Evolutionary conservation across 1,284 basidiomycete genomes (phyloP).

Genomic region (Rhodotorula mucilaginosa): DNA sequence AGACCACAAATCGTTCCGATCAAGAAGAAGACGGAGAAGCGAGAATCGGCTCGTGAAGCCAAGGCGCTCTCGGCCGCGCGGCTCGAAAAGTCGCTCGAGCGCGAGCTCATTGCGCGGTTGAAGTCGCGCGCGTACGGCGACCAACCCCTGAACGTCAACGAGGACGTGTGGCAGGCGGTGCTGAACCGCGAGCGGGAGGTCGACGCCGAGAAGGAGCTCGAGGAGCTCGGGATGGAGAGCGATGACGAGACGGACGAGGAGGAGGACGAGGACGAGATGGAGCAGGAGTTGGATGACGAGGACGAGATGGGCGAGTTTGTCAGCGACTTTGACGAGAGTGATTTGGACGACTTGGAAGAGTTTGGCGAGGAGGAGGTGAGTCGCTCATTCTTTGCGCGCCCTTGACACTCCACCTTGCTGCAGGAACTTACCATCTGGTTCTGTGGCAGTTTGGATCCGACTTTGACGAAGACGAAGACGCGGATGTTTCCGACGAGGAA

Average conservation of each 20-base stretch:
- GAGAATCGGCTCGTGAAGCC: slow-evolving; percentile 86
- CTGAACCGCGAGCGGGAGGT: slow-evolving; percentile 66
- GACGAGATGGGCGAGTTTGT: slow-evolving; percentile 72
- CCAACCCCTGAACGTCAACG: slow-evolving; percentile 96
- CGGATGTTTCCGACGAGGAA: slow-evolving; percentile 47
- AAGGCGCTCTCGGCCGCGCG: slow-evolving; percentile 93
- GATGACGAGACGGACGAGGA: slow-evolving; percentile 56
- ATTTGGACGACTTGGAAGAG: slow-evolving; percentile 61
- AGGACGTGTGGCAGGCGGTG: slow-evolving; percentile 89
- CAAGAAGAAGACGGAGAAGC: slow-evolving; percentile 96
- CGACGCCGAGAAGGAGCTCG: slow-evolving; percentile 54
- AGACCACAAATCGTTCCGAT: slow-evolving; percentile 91
- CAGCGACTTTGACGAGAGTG: slow-evolving; percentile 64
- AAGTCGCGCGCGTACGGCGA: slow-evolving; percentile 98
- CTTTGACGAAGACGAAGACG: slow-evolving; percentile 27
- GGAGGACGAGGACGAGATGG: slow-evolving; percentile 56
- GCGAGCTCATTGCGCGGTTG: slow-evolving; percentile 89
- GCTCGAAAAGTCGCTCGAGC: slow-evolving; percentile 92
- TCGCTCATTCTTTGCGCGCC: slow-evolving; percentile 37
- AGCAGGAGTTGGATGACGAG: slow-evolving; percentile 55
- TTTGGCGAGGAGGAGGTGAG: slow-evolving; percentile 36
- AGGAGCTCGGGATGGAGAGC: slow-evolving; percentile 54
- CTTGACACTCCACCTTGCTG: no score
- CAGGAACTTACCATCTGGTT: no score
- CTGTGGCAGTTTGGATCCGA: slow-evolving; percentile 41